Evolutionary conservation across 2,329 filamentous ascomycete species (phyloP), one percentile per base, ranked within the genome.

Genomic region (Aspergillus alliaceus): DNA sequence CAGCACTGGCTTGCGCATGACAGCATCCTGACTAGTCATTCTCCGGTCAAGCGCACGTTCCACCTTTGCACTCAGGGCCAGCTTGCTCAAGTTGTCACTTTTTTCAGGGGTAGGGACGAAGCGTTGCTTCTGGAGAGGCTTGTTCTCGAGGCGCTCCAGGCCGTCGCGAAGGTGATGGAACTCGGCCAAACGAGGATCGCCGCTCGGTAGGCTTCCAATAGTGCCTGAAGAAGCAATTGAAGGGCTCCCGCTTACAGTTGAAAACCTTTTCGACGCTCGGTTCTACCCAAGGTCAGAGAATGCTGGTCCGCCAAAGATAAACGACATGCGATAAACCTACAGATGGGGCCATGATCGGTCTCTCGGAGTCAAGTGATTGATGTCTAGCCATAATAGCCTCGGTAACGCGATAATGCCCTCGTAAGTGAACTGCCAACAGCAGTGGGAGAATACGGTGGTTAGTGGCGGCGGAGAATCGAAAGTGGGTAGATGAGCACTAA

Each of bases 121-220:
- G 66, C 93, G 89, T 79, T 97, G 93, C 68, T 89, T 85, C 66
- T 86, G 80, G 27, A 96, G 86, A 49, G 89, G 90, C 77, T 91
- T 91, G 81, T 96, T 95, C 76, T 96, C 90, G 78, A 97, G 90
- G 69, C 92, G 90, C 69, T 91, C 88, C 62, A 96, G 85, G 58
- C 90, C 88, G 59, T 88, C 85, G 67, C 90, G 89, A 74, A 95
- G 91, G 65, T 90, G 85, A 74, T 88, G 84, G 72, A 95, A 86
- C 68, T 87, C 85, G 61, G 81, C 80, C 61, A 84, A 77, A 69
- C 82, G 82, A 60, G 82, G 81, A 72, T 82, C 80, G 46, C 72
- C 71, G 55, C 69, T 76, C 55, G 70, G 72, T 18, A 75, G 61
- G 61, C 69, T 72, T 51, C 70, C 67, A 55, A 70, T 74, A 48